Evolutionary conservation across 148 eudicot species (phyloP).

Genomic region (Spergularia marina): DNA sequence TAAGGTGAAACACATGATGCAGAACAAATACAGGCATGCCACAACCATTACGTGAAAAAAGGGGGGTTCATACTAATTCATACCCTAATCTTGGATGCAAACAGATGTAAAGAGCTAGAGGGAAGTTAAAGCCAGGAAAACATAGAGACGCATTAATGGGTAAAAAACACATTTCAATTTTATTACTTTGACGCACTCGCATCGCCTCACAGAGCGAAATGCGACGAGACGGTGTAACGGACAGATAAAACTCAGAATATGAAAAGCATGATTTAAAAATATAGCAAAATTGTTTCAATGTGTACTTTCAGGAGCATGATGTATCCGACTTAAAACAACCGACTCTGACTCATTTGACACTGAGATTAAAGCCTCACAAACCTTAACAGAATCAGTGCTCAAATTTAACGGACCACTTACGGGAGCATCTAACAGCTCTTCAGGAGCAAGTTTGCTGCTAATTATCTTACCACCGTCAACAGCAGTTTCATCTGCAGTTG

Average conservation of each 20-base stretch:
- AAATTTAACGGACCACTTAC: slow-evolving; percentile 48
- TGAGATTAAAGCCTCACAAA: slow-evolving; percentile 61
- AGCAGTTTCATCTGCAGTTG: slow-evolving; percentile 20
- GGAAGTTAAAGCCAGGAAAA: background rate
- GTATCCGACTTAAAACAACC: slow-evolving; percentile 93
- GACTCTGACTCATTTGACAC: slow-evolving; percentile 77
- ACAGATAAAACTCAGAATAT: slow-evolving; percentile 25
- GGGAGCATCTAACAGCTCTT: slow-evolving; percentile 36
- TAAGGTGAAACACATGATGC: too few species aligned
- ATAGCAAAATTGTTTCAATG: slow-evolving; percentile 64
- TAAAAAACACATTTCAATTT: slow-evolving; percentile 13
- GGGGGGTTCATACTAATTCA: too few species aligned
- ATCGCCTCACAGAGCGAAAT: slow-evolving; percentile 17
- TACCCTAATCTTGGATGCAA: too few species aligned
- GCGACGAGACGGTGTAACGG: slow-evolving; percentile 11
- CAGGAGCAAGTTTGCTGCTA: slow-evolving; percentile 19
- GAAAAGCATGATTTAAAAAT: slow-evolving; percentile 23
- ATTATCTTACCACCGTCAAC: slow-evolving; percentile 14
- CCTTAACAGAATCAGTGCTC: slow-evolving; percentile 56
- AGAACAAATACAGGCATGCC: too few species aligned
- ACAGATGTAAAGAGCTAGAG: too few species aligned
- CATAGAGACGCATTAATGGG: background rate
- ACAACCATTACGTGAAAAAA: too few species aligned
- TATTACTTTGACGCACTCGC: slow-evolving; percentile 26
- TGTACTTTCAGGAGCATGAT: slow-evolving; percentile 90